Evolutionary conservation across 2,329 filamentous ascomycete genomes (phyloP), one percentile per base, ranked within the genome.

Genomic region (Colletotrichum costaricense): DNA sequence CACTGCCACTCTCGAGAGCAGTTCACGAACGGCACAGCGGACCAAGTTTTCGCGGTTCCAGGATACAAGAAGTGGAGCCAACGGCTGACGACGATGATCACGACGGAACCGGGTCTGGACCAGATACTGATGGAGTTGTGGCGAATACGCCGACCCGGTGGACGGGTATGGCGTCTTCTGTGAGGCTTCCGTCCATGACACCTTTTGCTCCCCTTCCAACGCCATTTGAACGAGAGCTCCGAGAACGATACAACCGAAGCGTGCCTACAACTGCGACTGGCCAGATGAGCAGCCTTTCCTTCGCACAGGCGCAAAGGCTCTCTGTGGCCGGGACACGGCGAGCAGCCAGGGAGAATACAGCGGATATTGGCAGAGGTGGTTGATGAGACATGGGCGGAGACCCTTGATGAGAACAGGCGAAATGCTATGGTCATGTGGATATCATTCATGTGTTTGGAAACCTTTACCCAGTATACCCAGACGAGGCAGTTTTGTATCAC

Each of bases 131-230:
- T 30, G 52, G 60, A 30, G 57, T 69, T 4, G 28, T 73, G 14
- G 68, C 84, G 16, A 82, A 83, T 60, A 88, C 86, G 8, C 86
- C 86, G 2, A 87, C 85, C n/a, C 84, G 84, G 63, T 84, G 85
- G 81, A 86, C 84, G 3, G 84, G 86, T 4, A 79, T 83, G 63
- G 79, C 83, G 7, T 79, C 83, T 35, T 80, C 83, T 5, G 80
- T 84, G 7, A 82, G 80, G 35, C 77, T 82, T 59, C 80, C 82
- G 14, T 82, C 85, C 9, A 87, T 84, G 4, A 87, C 85, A 5
- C 85, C 85, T 4, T 80, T 80, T 67, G 84, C 80, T 19, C 84
- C 85, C 16, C 77, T 86, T 7, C 83, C 85, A 7, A 83, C 83
- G 1, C 82, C 86, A n/a, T 79, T 86, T n/a, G 82, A 85, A 70